Conservation (phyloP, 2,329 filamentous ascomycete genomes). For the Pestalotiopsis sp. region DNA sequence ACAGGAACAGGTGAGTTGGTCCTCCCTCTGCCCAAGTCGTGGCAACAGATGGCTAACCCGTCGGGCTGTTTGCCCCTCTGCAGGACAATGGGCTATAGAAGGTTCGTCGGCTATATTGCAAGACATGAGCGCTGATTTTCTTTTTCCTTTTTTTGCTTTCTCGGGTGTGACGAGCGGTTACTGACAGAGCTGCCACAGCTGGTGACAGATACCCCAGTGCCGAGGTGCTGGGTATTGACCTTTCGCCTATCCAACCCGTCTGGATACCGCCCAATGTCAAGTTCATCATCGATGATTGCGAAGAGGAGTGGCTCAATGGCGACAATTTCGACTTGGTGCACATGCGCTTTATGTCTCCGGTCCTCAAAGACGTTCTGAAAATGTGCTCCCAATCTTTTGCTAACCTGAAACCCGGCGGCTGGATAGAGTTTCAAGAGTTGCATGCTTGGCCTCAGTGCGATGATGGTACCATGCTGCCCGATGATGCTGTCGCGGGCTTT, state of each 20-base stretch:
- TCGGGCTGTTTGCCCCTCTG: not conserved
- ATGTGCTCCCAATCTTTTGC: conserved; percentile 41
- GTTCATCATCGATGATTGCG: conserved; percentile 39
- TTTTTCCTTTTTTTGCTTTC: not conserved
- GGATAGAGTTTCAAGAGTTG: conserved; percentile 52
- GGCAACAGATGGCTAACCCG: not conserved
- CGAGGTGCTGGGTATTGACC: conserved; percentile 31
- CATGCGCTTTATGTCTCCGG: conserved; percentile 48
- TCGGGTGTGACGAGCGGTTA: conserved; percentile 3
- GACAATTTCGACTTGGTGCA: conserved; percentile 57
- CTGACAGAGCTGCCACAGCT: conserved; percentile 8
- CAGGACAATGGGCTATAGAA: conserved; percentile 11
- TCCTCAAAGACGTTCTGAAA: conserved; percentile 50
- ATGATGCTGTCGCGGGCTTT: conserved; percentile 37
- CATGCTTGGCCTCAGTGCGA: conserved; percentile 41
- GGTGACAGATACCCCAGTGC: conserved; percentile 23
- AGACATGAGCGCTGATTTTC: conserved; percentile 35
- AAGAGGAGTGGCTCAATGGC: conserved; percentile 56
- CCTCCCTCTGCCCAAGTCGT: not conserved
- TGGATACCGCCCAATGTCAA: conserved; percentile 43
- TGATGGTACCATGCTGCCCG: conserved; percentile 38
- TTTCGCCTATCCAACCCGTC: conserved; percentile 44
- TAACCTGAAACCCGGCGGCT: conserved; percentile 47
- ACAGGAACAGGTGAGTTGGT: conserved; percentile 44
- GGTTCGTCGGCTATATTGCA: conserved; percentile 37